These are phyloP conservation scores for Setaria viridis DNA, from an alignment of 202 grass and related monocot genomes.

Conservation along the genomic window DNA sequence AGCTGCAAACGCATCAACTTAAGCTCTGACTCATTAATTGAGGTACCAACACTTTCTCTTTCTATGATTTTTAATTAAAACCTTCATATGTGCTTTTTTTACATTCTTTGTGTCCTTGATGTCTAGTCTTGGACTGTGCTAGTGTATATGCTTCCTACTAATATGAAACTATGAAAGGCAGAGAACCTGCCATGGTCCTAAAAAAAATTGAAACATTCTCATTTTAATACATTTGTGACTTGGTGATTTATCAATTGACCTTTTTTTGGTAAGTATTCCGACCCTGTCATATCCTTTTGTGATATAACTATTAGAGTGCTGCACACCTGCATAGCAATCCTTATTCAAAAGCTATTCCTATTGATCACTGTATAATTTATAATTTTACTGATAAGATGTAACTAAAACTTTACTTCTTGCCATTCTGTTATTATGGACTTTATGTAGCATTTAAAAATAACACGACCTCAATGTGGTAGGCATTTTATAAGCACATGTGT, in stretches of 20 bases:
- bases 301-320: no score
- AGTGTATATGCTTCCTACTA: background rate
- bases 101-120: background rate
- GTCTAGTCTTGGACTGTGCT: background rate
- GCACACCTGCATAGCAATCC: background rate
- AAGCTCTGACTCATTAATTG: slow-evolving; percentile 76
- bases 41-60: slow-evolving; percentile 54
- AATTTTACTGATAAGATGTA: slow-evolving; percentile 2
- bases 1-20: slow-evolving; percentile 73
- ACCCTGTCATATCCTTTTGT: slow-evolving; percentile 9
- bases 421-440: slow-evolving; percentile 27
- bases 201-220: background rate
- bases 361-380: background rate
- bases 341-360: background rate
- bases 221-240: slow-evolving; percentile 18
- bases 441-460: slow-evolving; percentile 20
- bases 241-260: background rate
- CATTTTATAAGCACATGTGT: slow-evolving; percentile 6
- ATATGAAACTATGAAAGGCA: background rate
- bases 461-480: background rate
- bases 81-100: background rate
- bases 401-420: background rate
- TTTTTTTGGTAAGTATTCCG: slow-evolving; percentile 14
- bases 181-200: background rate
- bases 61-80: slow-evolving; percentile 9